Evolutionary conservation across 75 land plant species (phyloP).

Genomic region (Sequoiadendron giganteum): DNA sequence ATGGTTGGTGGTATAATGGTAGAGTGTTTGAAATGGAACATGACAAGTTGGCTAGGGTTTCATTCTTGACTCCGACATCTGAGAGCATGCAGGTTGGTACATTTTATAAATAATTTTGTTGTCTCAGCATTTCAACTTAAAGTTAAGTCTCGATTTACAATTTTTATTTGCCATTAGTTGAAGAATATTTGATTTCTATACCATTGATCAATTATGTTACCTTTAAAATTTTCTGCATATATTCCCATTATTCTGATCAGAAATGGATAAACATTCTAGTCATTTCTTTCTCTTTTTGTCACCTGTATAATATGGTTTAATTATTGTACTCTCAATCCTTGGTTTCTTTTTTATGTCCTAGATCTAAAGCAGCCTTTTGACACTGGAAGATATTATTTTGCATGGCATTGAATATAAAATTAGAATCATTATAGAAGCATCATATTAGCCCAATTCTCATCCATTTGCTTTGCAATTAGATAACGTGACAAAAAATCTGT

Average conservation of each 20-base stretch:
- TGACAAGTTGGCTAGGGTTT: slow-evolving; percentile 54
- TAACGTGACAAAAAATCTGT: neutral
- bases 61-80: slow-evolving; percentile 84
- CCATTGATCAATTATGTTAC: neutral
- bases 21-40: slow-evolving; percentile 50
- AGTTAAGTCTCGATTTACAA: neutral
- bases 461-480: neutral
- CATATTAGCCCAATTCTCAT: neutral
- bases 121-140: neutral
- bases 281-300: neutral
- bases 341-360: neutral
- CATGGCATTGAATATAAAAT: neutral
- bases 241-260: neutral
- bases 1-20: slow-evolving; percentile 96
- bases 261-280: neutral
- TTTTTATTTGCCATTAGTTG: neutral
- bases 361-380: neutral
- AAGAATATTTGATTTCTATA: neutral
- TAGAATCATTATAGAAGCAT: neutral
- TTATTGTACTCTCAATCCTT: neutral
- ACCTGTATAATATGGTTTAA: neutral
- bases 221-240: neutral
- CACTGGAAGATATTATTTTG: neutral
- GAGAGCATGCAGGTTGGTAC: slow-evolving; percentile 80
- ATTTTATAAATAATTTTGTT: slow-evolving; percentile 5